Evolutionary conservation across 2,329 filamentous ascomycete species (phyloP), one percentile per base, ranked within the genome.

Genomic region (Penicillium brasilianum): DNA sequence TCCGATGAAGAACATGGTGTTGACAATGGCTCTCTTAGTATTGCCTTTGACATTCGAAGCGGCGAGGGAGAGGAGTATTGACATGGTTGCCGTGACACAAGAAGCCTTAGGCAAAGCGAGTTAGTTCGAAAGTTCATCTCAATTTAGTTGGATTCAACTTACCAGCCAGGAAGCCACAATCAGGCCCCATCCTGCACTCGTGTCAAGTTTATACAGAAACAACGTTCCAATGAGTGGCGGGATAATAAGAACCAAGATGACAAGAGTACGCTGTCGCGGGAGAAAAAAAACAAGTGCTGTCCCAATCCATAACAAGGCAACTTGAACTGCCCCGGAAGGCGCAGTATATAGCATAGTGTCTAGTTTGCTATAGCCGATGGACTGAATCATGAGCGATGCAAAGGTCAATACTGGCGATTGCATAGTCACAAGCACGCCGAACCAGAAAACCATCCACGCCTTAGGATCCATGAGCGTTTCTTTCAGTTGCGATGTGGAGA

Each of bases 381-480:
- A 74, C 48, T 80, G 79, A 67, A 84, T 84, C 20, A 84, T 78
- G 5, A 84, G 75, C 0, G 80, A 82, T 1, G 81, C 80, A 61
- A 84, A 84, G 69, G 79, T 82, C 7, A 82, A 60, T 0, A 83
- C 79, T 0, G 81, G 80, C 0, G 78, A 79, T 54, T 79, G 78
- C 74, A 82, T 80, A 0, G 80, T 82, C 8, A 83, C 76, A 2
- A 83, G 66, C 2, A 84, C 72, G 8, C 80, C 81, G 59, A 83
- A 82, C 53, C 71, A 72, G 59, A 82, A 82, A 13, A 78, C 75
- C 39, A 77, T 72, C 76, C 79, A 84, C 0, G 81, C 73, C 65
- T 80, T 81, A 8, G 76, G 64, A 58, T 84, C 81, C 4, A 74
- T 30, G 20, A 81, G 61, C 0, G 81, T 73, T 69, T 85, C 82